Conservation (phyloP, 345 rosid genomes). For the Lenwebbia sp. region DNA sequence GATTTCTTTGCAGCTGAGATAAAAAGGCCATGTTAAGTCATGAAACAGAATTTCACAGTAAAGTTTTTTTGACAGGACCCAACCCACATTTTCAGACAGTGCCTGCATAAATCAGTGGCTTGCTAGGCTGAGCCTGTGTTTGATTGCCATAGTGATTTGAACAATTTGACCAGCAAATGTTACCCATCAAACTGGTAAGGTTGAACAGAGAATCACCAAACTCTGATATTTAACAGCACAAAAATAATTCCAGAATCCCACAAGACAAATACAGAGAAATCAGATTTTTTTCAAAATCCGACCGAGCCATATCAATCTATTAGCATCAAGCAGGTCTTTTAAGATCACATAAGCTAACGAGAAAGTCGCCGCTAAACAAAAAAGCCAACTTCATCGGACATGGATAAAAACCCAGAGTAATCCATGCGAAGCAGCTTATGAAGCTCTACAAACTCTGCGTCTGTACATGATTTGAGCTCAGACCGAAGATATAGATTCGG, state of each 20-base stretch:
- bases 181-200: not conserved
- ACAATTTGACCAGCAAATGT: not conserved
- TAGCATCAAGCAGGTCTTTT: not conserved
- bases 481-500: not conserved
- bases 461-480: not conserved
- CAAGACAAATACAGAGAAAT: not conserved
- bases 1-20: not conserved
- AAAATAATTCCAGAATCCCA: not conserved
- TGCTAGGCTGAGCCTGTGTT: not conserved
- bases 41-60: not conserved
- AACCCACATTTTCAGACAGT: not conserved
- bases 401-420: not conserved
- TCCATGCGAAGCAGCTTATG: not conserved
- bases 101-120: not conserved
- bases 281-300: not conserved
- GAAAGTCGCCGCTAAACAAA: not conserved
- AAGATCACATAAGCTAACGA: not conserved
- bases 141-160: not conserved
- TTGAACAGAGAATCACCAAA: not conserved
- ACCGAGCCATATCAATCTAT: not conserved
- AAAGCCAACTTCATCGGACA: not conserved
- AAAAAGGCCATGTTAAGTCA: not conserved
- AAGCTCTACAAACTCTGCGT: not conserved
- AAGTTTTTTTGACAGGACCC: not conserved
- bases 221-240: not conserved